These are phyloP conservation scores for Colletotrichum godetiae DNA, from an alignment of 2,329 filamentous ascomycete species.

Conservation along the genomic window DNA sequence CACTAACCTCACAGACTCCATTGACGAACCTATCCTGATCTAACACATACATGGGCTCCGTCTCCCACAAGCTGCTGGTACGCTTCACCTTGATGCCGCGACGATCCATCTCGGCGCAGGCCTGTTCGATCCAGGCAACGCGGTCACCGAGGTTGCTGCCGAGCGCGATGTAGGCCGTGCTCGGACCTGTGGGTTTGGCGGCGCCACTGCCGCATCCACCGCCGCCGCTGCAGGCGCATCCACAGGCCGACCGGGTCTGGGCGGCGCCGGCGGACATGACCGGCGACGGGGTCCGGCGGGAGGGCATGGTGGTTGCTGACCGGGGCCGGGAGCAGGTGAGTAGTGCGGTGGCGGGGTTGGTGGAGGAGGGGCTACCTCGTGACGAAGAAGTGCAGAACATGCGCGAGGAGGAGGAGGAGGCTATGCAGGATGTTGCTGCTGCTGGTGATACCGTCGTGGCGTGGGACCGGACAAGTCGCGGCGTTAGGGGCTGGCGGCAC, in stretches of 20 bases:
- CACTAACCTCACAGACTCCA: constrained; percentile 86
- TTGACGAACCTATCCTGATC: constrained; percentile 93
- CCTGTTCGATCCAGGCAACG: constrained; percentile 84
- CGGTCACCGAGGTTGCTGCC: constrained; percentile 94
- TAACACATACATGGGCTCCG: constrained; percentile 94
- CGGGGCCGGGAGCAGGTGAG: constrained; percentile 17
- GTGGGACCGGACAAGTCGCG: constrained; percentile 29
- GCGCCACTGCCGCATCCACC: constrained; percentile 35
- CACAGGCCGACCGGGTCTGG: constrained; percentile 42
- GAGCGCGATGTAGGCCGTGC: constrained; percentile 82
- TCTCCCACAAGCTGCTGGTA: constrained; percentile 94
- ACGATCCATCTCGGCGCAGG: constrained; percentile 81
- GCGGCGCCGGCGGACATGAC: constrained; percentile 19
- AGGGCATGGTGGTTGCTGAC: background rate
- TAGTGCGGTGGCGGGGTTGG: background rate
- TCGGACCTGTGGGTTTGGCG: constrained; percentile 41
- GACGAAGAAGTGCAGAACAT: constrained; percentile 4
- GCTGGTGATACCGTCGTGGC: constrained; percentile 16
- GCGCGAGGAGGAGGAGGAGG: constrained; percentile 1
- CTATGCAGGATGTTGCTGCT: constrained; percentile 18
- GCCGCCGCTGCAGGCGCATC: constrained; percentile 49
- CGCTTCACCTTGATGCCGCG: constrained; percentile 78
- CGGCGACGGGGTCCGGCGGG: constrained; percentile 17
- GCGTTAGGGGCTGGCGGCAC: constrained; percentile 18
- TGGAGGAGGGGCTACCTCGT: background rate